These are phyloP conservation scores for Apostasia shenzhenica DNA, from an alignment of 106 monocot genomes.

Conservation along the genomic window DNA sequence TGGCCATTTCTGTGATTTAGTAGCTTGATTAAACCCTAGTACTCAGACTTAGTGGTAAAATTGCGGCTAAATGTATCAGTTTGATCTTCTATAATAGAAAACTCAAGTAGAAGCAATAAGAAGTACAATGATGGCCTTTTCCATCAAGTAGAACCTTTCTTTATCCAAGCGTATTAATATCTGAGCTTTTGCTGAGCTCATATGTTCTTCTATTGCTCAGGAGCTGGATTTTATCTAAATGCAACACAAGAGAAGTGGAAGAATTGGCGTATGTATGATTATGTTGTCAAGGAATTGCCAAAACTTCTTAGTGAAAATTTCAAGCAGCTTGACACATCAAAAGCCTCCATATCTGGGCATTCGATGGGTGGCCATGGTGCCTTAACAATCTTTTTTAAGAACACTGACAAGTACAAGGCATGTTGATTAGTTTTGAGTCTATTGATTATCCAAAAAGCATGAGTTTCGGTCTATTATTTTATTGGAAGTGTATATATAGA, in stretches of 20 bases:
- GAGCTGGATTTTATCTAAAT: slow-evolving; percentile 97
- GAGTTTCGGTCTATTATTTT: too few species aligned
- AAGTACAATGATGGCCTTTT: neutral
- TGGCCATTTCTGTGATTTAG: too few species aligned
- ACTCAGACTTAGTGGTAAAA: too few species aligned
- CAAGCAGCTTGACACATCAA: slow-evolving; percentile 67
- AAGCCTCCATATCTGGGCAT: slow-evolving; percentile 87
- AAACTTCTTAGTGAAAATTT: slow-evolving; percentile 72
- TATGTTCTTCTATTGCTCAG: slow-evolving; percentile 16
- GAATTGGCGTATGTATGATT: slow-evolving; percentile 99
- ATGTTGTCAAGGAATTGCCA: slow-evolving; percentile 86
- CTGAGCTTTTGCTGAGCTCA: neutral
- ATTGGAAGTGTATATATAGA: too few species aligned
- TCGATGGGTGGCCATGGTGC: slow-evolving; percentile 99
- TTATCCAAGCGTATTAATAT: too few species aligned
- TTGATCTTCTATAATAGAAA: too few species aligned
- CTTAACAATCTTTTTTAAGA: slow-evolving; percentile 83
- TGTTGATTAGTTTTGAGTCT: slow-evolving; percentile 3
- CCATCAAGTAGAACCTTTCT: neutral
- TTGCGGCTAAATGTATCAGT: too few species aligned
- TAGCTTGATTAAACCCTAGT: too few species aligned
- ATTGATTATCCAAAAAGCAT: too few species aligned
- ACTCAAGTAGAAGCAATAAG: too few species aligned
- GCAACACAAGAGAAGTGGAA: slow-evolving; percentile 87
- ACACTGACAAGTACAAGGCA: slow-evolving; percentile 80